These are phyloP conservation scores for Aspergillus leporis DNA, from an alignment of 495 filamentous ascomycete species.

Conservation along the genomic window DNA sequence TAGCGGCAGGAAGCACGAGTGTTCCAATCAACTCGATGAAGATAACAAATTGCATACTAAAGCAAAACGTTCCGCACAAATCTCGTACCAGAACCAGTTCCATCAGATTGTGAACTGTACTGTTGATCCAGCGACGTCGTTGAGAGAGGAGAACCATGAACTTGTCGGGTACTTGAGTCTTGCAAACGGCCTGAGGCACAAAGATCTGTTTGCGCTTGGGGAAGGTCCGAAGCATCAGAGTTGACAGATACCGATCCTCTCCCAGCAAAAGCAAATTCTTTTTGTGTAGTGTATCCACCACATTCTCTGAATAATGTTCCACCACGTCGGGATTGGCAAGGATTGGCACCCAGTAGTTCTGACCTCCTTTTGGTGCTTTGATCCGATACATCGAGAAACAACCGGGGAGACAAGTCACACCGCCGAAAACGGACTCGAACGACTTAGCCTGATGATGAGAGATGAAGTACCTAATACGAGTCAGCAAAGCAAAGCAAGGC, in stretches of 20 bases:
- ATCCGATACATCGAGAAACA: slow-evolving; percentile 99
- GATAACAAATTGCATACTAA: slow-evolving; percentile 99
- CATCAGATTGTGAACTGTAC: slow-evolving; percentile 97
- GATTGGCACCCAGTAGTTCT: slow-evolving; percentile 99
- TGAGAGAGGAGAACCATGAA: slow-evolving; percentile 94
- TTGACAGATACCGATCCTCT: slow-evolving; percentile 95
- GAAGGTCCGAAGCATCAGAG: slow-evolving; percentile 98
- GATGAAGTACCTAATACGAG: slow-evolving; percentile 73
- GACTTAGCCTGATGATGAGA: slow-evolving; percentile 96
- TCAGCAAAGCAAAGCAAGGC: slow-evolving; percentile 23
- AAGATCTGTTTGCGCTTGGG: slow-evolving; percentile 99
- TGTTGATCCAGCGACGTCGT: slow-evolving; percentile 98
- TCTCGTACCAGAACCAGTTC: slow-evolving; percentile 94
- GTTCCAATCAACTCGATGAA: slow-evolving; percentile 96
- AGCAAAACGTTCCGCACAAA: slow-evolving; percentile 98
- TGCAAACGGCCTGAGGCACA: slow-evolving; percentile 97
- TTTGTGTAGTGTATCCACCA: slow-evolving; percentile 98
- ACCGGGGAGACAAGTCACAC: slow-evolving; percentile 97
- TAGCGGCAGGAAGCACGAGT: slow-evolving; percentile 90
- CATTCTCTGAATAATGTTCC: slow-evolving; percentile 98
- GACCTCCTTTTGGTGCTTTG: slow-evolving; percentile 96
- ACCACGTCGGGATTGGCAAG: slow-evolving; percentile 98
- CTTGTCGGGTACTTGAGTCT: slow-evolving; percentile 91
- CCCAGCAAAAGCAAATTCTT: slow-evolving; percentile 96
- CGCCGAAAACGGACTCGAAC: slow-evolving; percentile 97